Base-by-base conservation (phyloP, 371 early-diverging fungal genomes). In the Saksenaea oblongispora region DNA sequence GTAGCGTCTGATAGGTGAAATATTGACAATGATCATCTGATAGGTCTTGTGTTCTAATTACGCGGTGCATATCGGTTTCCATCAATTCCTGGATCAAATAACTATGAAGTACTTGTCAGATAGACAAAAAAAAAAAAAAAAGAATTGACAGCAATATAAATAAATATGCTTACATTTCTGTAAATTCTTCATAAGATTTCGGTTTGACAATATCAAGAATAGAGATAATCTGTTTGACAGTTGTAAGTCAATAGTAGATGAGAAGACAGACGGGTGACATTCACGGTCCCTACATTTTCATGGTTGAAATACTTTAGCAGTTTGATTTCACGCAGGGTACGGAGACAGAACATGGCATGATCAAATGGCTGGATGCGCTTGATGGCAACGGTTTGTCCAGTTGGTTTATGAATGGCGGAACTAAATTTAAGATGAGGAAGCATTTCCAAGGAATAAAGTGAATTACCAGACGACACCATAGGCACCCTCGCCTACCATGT, bases 11-110 rank as follows among this genome's bases (percentile, higher is more conserved):
- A 79, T 96, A 99, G 63, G 98, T 88, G 76, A 99, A 99, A 79
- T 97, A 98, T 75, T 99, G 98, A 75, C 91, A 97, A 74, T 98
- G 98, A 34, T 95, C 93, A 78, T 98, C 98, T 36, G 95, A 95
- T 59, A 99, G 82, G 47, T 95, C 92, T 84, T 98, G 98, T n/a
- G 96, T 95, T 59, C 93, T 89, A 78, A 99, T 97, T 59, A 99
- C 97, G 66, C 98, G 93, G 76, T 98, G 98, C 83, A 99, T 87
- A 75, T 99, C 70, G 24, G 98, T 98, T 76, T 98, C 98, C 98
- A 99, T 98, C 41, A 99, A 77, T 78, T 94, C 96, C 65, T 88
- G 88, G 56, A 88, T 85, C 62, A 86, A 74, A 64, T 87, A 86
- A 0, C 84, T 85, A 63, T 51, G 60, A 7, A 58, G 26, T 13